A percentile compares a stretch with the other conserved stretches of the same genome.
These are phyloP conservation scores for Cutaneotrichosporon sp. DNA, from an alignment of 1,284 basidiomycete species.

Conservation along the genomic window DNA sequence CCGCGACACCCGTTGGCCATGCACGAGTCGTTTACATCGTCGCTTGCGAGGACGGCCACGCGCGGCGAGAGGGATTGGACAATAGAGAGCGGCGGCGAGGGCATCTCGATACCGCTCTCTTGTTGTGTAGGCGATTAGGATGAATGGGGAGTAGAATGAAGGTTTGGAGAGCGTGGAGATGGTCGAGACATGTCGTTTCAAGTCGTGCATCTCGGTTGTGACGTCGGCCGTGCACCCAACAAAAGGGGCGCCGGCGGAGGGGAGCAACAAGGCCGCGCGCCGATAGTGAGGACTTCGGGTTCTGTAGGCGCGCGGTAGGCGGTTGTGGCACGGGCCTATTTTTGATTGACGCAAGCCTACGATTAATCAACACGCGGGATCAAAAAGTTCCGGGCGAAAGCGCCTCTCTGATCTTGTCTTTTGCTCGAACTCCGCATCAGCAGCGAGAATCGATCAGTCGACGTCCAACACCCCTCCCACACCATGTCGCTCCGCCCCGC, in stretches of 20 bases:
- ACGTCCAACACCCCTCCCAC: neutral
- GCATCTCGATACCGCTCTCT: constrained; percentile 27
- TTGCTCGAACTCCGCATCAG: neutral
- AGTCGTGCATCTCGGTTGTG: no score
- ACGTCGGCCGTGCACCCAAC: no score
- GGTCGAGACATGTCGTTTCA: neutral
- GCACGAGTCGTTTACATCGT: constrained; percentile 45
- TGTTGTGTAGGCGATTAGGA: neutral
- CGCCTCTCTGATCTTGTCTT: neutral
- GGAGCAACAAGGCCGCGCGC: no score
- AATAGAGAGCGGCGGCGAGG: constrained; percentile 43
- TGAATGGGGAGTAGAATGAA: neutral
- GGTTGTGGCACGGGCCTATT: no score
- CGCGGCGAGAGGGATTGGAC: constrained; percentile 46
- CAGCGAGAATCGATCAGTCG: no score
- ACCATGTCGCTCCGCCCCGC: constrained; percentile 19
- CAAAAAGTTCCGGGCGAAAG: constrained; percentile 1
- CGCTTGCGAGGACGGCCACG: constrained; percentile 45
- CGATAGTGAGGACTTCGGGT: no score
- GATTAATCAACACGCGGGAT: no score
- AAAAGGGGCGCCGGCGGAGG: no score
- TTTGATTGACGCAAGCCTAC: no score
- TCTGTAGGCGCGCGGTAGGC: no score
- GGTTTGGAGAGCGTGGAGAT: neutral
- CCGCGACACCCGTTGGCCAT: constrained; percentile 45